Evolutionary conservation across 805 yeast species (phyloP).

Genomic region (Candida sphagnicola): DNA sequence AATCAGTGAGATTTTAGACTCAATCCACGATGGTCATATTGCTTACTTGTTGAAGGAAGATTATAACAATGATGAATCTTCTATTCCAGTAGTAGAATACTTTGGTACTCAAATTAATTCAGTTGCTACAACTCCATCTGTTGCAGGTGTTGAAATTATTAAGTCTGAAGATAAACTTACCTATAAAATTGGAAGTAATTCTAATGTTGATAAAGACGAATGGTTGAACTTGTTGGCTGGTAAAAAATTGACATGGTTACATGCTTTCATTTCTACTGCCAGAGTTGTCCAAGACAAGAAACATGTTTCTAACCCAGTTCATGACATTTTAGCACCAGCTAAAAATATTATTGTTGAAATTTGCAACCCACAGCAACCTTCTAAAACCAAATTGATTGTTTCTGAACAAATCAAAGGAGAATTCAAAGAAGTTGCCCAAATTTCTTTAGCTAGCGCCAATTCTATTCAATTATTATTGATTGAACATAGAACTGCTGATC

Average conservation of each 20-base stretch:
- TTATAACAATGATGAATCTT: conserved; percentile 65
- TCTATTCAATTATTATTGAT: conserved; percentile 69
- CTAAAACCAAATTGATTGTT: conserved; percentile 55
- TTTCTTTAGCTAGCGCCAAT: conserved; percentile 46
- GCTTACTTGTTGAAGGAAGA: conserved; percentile 59
- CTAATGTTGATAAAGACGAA: conserved; percentile 26
- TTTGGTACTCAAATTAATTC: conserved; percentile 52
- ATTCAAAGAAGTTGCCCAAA: conserved; percentile 59
- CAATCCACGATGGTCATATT: conserved; percentile 88
- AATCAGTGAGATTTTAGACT: conserved; percentile 82
- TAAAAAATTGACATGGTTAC: conserved; percentile 75
- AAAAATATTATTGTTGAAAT: conserved; percentile 60
- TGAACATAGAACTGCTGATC: conserved; percentile 84
- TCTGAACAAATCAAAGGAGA: conserved; percentile 73
- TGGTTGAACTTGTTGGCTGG: conserved; percentile 91
- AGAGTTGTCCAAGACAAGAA: conserved; percentile 82
- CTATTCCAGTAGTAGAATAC: conserved; percentile 85
- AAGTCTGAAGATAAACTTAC: conserved; percentile 22
- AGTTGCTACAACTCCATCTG: conserved; percentile 18
- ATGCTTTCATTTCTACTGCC: conserved; percentile 76
- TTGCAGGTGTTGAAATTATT: conserved; percentile 29
- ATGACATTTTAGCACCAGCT: conserved; percentile 74
- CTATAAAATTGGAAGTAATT: conserved; percentile 34
- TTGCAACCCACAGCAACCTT: conserved; percentile 40
- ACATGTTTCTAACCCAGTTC: conserved; percentile 76